Conservation (phyloP, 1,284 basidiomycete genomes). For the Rhizoctonia solani region DNA sequence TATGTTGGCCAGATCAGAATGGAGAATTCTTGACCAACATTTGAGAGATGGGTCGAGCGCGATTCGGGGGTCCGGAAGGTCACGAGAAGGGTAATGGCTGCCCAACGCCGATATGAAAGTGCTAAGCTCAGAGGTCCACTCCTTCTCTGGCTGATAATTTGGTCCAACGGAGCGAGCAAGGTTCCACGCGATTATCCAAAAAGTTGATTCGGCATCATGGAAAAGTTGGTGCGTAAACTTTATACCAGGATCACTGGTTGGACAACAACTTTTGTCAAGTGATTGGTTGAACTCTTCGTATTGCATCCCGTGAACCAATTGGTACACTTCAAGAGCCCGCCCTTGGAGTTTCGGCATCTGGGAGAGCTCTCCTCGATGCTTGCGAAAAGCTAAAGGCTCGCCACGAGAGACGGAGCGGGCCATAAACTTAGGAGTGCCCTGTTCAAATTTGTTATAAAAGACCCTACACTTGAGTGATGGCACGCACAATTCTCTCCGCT, state of each 20-base stretch:
- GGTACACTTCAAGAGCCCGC: background rate
- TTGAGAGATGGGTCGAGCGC: too few relatives aligned
- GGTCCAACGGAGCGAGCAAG: background rate
- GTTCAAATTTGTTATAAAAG: background rate
- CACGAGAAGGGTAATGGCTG: background rate
- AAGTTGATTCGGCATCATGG: conserved; percentile 13
- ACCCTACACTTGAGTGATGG: background rate
- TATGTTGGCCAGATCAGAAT: background rate
- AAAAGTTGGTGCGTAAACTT: conserved; percentile 1
- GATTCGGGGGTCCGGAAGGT: background rate
- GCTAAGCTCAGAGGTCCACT: background rate
- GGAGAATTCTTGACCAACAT: background rate
- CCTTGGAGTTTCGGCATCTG: background rate
- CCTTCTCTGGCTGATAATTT: background rate
- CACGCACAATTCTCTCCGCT: conserved; percentile 5
- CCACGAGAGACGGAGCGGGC: background rate
- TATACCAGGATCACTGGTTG: background rate
- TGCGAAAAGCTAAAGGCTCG: background rate
- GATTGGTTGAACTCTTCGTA: background rate
- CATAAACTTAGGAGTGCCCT: conserved; percentile 6
- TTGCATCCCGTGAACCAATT: background rate
- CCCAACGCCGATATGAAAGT: background rate
- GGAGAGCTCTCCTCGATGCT: background rate
- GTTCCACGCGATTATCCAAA: conserved; percentile 4
- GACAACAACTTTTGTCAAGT: background rate